Base-by-base conservation (phyloP, 805 yeast species). In the Kazachstania psychrophila region DNA sequence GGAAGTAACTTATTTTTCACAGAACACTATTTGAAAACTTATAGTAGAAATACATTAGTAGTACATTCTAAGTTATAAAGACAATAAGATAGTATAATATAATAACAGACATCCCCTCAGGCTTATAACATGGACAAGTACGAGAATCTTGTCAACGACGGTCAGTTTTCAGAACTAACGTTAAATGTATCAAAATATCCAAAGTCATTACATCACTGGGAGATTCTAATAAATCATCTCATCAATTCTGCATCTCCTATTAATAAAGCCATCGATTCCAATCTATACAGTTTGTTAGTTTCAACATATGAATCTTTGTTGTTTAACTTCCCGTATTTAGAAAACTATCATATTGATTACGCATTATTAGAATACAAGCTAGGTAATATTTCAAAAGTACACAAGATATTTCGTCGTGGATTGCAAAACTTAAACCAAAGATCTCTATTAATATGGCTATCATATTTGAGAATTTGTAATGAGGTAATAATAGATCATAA, bases 261-360 rank as follows among this genome's bases (percentile, higher is more conserved):
- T 11, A 48, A 50, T 29, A 58, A 57, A 33, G 29, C 46, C 11
- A 34, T 52, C 8, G 52, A 49, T 18, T 31, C 33, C n/a, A 36
- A 39, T 20, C 13, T 52, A 11, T 44, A 42, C 27, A 37, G 46
- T 28, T 35, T 55, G 20, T 44, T 55, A 16, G 30, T 40, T n/a
- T 33, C 45, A 2, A 48, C 60, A 1, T 60, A 58, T 34, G 42
- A 45, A n/a, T 52, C 61, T 1, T 23, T 60, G 44, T 40, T 60
- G 1, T 43, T 36, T 9, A 37, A 52, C 19, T 58, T 60, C 41
- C 62, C 62, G 3, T 55, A 41, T 33, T 34, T 58, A 28, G 64
- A 60, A 33, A 58, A 56, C 35, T 60, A 58, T 36, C 47, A 56
- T 26, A 45, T 60, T 24, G 64, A 60, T 38, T 57, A 49, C 39